Evolutionary conservation across 805 yeast genomes (phyloP).

Genomic region (Torulaspora franciscae): DNA sequence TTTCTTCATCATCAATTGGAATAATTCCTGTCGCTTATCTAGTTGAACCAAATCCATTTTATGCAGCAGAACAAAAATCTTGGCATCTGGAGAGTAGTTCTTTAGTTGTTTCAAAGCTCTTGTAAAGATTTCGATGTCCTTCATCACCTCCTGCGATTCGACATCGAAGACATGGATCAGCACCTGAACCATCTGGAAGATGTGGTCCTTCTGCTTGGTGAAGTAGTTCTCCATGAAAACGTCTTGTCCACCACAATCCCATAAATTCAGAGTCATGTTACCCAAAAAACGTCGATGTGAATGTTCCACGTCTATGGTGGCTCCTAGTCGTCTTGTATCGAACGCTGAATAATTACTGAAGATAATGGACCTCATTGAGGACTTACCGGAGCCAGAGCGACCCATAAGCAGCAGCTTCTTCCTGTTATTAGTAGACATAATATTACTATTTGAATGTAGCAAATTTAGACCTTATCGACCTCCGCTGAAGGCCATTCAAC

Average conservation of each 20-base stretch:
- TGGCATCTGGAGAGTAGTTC: constrained; percentile 84
- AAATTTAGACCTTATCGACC: background rate
- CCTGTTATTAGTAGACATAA: constrained; percentile 39
- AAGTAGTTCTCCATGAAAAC: constrained; percentile 93
- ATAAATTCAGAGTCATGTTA: constrained; percentile 87
- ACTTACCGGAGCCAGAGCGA: constrained; percentile 94
- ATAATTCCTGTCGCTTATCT: constrained; percentile 78
- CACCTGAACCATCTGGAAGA: constrained; percentile 93
- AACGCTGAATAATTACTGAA: constrained; percentile 95
- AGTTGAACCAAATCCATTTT: constrained; percentile 94
- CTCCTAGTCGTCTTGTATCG: constrained; percentile 91
- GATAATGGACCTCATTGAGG: constrained; percentile 94
- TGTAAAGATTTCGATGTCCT: constrained; percentile 88
- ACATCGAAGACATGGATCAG: constrained; percentile 95
- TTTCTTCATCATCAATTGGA: constrained; percentile 77
- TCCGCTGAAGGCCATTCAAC: background rate
- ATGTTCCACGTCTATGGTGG: constrained; percentile 98
- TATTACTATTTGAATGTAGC: background rate
- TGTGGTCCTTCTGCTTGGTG: constrained; percentile 82
- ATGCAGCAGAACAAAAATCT: constrained; percentile 85
- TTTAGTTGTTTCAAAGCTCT: constrained; percentile 76
- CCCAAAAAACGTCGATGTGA: constrained; percentile 89
- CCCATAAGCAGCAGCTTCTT: constrained; percentile 73
- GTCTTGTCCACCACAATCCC: constrained; percentile 99
- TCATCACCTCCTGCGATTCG: constrained; percentile 83